Base-by-base conservation (phyloP, 1,284 basidiomycete species). In the Rhodotorula sp. region DNA sequence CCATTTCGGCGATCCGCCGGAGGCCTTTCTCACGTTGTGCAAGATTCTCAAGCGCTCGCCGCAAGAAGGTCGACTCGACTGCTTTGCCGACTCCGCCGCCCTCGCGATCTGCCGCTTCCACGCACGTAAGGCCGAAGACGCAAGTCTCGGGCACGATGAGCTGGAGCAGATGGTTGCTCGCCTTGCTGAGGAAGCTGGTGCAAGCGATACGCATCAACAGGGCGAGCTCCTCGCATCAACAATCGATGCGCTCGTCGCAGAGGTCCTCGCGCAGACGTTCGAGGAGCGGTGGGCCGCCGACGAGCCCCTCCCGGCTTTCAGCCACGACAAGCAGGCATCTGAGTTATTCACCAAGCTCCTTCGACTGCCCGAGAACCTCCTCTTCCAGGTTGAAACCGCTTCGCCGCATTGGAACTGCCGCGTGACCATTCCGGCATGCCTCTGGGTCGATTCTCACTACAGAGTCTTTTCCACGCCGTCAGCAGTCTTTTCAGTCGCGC, bases 401-500 rank as follows among this genome's bases (percentile, higher is more conserved):
- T 67, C 72, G 31, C 71, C 69, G 9, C 46, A 64, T n/a, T 69
- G 44, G 26, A 20, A 78, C 81, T 44, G 53, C 7, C 77, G 80
- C 20, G 81, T 81, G 28, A 81, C 67, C 84, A 54, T 72, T 24
- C 79, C 79, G 24, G 80, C 82, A 26, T 84, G 86, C 15, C 85
- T 46, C 15, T 67, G 65, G 59, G 62, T 71, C 61, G 62, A 64
- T 37, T 30, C 47, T 31, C 31, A 61, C 13, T 31, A 51, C 2
- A 15, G 44, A 8, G 59, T 67, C 40, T 64, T 75, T 53, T 51
- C 46, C 6, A 51, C 56, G 9, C 48, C 65, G 2, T 61, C 72
- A 5, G 67, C 87, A 59, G 86, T 87, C 4, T 94, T 92, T 78
- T 89, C 92, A 72, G 84, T 91, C 53, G 79, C 92, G 28, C 87